A percentile compares a stretch with the other conserved stretches of the same genome.
Evolutionary conservation across 2,329 filamentous ascomycete species (phyloP).

Genomic region (Monilinia laxa): DNA sequence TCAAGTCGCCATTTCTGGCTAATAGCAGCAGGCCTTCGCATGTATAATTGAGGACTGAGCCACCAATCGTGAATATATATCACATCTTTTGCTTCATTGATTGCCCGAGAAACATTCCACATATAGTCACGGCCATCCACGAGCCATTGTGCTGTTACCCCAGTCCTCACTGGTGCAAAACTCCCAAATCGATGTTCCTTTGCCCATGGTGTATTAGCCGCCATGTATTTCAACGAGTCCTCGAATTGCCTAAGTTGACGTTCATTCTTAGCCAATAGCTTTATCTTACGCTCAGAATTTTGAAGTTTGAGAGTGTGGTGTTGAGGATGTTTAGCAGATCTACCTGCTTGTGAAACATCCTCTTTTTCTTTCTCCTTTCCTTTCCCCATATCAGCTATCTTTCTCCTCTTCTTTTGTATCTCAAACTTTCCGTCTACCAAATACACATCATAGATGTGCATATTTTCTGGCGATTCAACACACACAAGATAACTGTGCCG

Average conservation of each 20-base stretch:
- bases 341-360: constrained; percentile 34
- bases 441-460: constrained; percentile 98
- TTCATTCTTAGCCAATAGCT: constrained; percentile 87
- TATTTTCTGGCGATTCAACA: constrained; percentile 96
- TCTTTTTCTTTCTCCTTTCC: constrained; percentile 46
- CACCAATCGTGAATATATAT: constrained; percentile 99
- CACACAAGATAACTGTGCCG: constrained; percentile 96
- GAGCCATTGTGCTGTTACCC: constrained; percentile 91
- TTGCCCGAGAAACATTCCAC: constrained; percentile 97
- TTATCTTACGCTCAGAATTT: constrained; percentile 90
- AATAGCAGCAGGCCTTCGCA: constrained; percentile 89
- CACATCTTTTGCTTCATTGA: constrained; percentile 95
- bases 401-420: constrained; percentile 70
- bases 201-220: constrained; percentile 78
- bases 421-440: constrained; percentile 88
- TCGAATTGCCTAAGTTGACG: constrained; percentile 88
- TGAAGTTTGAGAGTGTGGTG: constrained; percentile 86
- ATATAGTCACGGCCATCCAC: constrained; percentile 97
- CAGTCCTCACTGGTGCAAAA: constrained; percentile 84
- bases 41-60: constrained; percentile 93
- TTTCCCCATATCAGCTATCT: constrained; percentile 54
- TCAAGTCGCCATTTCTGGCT: constrained; percentile 98
- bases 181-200: constrained; percentile 84
- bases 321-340: constrained; percentile 48
- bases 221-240: constrained; percentile 86